phyloP scores from a whole-genome alignment of 805 yeast genomes.

The Blastobotrys americana region DNA sequence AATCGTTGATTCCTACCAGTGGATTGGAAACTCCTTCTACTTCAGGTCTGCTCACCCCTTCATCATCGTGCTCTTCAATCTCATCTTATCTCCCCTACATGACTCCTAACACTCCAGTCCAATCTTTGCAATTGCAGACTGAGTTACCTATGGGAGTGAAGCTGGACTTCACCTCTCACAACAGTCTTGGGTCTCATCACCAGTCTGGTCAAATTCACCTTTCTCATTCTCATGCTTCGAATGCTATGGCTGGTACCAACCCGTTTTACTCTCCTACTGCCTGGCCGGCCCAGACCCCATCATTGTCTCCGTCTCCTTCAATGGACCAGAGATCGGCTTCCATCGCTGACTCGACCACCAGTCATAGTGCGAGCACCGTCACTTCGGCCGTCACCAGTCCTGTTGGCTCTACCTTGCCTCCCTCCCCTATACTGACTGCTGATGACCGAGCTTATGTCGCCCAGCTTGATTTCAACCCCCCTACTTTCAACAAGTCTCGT shows the following conservation, averaged over 20 bases:
- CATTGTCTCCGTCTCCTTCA: not conserved
- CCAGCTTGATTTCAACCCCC: not conserved
- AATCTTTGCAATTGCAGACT: conserved; percentile 5
- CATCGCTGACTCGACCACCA: not conserved
- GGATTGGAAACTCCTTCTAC: not conserved
- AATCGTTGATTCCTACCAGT: conserved; percentile 4
- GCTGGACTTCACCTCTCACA: conserved; percentile 15
- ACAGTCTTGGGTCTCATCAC: not conserved
- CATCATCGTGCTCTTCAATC: conserved; percentile 6
- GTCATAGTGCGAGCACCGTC: conserved; percentile 1
- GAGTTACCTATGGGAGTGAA: conserved; percentile 12
- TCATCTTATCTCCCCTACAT: conserved; percentile 8
- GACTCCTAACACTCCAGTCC: conserved; percentile 16
- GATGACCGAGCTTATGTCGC: conserved; percentile 3
- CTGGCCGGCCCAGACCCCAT: conserved; percentile 6
- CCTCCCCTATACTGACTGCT: conserved; percentile 6
- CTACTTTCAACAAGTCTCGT: not conserved
- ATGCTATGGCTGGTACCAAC: conserved; percentile 23
- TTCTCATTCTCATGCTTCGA: not conserved
- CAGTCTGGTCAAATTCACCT: conserved; percentile 1
- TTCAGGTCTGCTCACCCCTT: conserved; percentile 12
- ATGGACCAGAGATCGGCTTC: not conserved
- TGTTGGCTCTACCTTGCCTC: conserved; percentile 1
- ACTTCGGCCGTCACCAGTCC: conserved; percentile 4
- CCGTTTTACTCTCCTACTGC: conserved; percentile 31